phyloP scores from a whole-genome alignment of 192 early-diverging fungal genomes.

The Linnemannia zychae region DNA sequence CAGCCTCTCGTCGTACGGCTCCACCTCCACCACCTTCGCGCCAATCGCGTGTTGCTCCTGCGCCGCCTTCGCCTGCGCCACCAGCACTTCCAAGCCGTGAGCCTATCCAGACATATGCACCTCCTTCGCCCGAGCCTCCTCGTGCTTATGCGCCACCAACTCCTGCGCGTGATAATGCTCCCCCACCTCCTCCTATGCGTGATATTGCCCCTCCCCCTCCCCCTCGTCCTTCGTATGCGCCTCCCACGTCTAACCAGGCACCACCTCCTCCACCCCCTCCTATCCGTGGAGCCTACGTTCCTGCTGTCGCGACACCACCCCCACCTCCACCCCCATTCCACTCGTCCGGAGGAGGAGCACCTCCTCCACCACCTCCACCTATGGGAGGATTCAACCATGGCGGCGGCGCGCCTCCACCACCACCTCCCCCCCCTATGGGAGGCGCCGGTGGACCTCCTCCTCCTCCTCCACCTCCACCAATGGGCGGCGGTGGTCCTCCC shows the following conservation, averaged over 20 bases:
- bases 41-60: constrained; percentile 31
- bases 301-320: constrained; percentile 19
- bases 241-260: constrained; percentile 22
- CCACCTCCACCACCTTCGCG: constrained; percentile 59
- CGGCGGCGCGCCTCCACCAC: constrained; percentile 18
- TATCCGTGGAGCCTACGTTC: constrained; percentile 29
- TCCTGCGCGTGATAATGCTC: constrained; percentile 31
- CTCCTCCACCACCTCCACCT: constrained; percentile 63
- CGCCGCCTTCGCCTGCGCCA: constrained; percentile 29
- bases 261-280: constrained; percentile 50
- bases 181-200: constrained; percentile 48
- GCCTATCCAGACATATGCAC: constrained; percentile 28
- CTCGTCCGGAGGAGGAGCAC: constrained; percentile 8
- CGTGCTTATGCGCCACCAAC: constrained; percentile 36
- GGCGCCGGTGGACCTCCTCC: constrained; percentile 31
- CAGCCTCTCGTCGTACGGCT: constrained; percentile 42
- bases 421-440: constrained; percentile 55
- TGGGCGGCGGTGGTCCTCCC: constrained; percentile 25
- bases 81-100: constrained; percentile 54
- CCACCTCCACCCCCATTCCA: constrained; percentile 51
- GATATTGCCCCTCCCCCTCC: constrained; percentile 45
- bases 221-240: constrained; percentile 32
- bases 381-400: constrained; percentile 31
- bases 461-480: constrained; percentile 41
- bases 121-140: constrained; percentile 43